A percentile compares a stretch with the other conserved stretches of the same genome.
These are phyloP conservation scores for Stemphylium beticola DNA, from an alignment of 2,329 filamentous ascomycete genomes.

Conservation along the genomic window DNA sequence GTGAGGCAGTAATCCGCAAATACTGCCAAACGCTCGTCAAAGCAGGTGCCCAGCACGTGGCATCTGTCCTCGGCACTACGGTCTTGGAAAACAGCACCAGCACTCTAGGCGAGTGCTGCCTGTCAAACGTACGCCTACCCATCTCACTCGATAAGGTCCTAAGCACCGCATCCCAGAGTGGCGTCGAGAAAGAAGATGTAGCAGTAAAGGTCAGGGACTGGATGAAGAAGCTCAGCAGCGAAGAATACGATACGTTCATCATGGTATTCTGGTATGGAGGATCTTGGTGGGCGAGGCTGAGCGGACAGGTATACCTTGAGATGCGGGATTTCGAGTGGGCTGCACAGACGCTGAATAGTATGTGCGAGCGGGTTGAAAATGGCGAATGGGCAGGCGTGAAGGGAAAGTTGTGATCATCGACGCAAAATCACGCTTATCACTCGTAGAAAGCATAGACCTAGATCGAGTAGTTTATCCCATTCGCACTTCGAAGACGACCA, in stretches of 20 bases:
- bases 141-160: slow-evolving; percentile 54
- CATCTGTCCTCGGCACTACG: slow-evolving; percentile 70
- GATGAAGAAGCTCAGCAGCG: slow-evolving; percentile 51
- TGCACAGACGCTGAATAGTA: slow-evolving; percentile 62
- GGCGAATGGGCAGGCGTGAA: slow-evolving; percentile 47
- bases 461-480: too few relatives aligned
- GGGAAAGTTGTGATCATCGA: slow-evolving; percentile 12
- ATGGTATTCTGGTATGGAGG: slow-evolving; percentile 66
- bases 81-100: slow-evolving; percentile 70
- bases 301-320: slow-evolving; percentile 85
- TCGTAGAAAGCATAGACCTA: too few relatives aligned
- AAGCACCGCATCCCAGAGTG: slow-evolving; percentile 20
- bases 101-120: slow-evolving; percentile 69
- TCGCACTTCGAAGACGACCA: background rate
- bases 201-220: slow-evolving; percentile 46
- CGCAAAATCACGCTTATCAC: too few relatives aligned
- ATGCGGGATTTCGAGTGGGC: slow-evolving; percentile 77
- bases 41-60: slow-evolving; percentile 66
- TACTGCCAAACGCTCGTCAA: slow-evolving; percentile 70
- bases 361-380: slow-evolving; percentile 60
- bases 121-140: slow-evolving; percentile 78
- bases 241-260: slow-evolving; percentile 75
- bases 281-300: slow-evolving; percentile 73
- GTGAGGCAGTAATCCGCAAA: slow-evolving; percentile 70
- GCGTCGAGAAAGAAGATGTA: slow-evolving; percentile 27